Conservation (phyloP, 2,329 filamentous ascomycete genomes). For the Didymella glomerata region DNA sequence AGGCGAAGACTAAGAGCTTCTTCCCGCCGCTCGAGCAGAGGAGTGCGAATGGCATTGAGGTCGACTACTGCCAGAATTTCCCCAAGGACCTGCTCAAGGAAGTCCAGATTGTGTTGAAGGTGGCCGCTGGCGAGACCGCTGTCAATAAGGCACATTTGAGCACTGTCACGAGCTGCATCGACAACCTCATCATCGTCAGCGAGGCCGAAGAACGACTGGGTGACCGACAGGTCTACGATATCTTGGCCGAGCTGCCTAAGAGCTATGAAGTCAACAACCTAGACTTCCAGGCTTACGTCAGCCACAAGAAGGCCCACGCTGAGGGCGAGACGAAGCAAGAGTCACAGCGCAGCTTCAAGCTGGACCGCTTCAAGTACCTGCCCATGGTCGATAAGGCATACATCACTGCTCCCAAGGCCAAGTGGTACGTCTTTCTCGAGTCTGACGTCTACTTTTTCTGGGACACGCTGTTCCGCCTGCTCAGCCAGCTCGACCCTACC, state of each 20-base stretch:
- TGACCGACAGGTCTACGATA: conserved; percentile 59
- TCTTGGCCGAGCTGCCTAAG: conserved; percentile 60
- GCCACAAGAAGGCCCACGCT: conserved; percentile 51
- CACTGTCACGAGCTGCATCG: conserved; percentile 63
- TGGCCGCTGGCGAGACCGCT: conserved; percentile 56
- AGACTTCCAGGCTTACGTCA: conserved; percentile 63
- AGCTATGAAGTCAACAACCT: conserved; percentile 53
- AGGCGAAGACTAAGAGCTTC: conserved; percentile 47
- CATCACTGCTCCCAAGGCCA: conserved; percentile 44
- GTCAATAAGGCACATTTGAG: conserved; percentile 59
- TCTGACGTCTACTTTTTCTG: conserved; percentile 52
- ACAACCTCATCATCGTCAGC: conserved; percentile 65
- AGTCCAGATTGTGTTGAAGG: conserved; percentile 60
- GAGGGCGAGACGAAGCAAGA: conserved; percentile 55
- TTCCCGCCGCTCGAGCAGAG: conserved; percentile 47
- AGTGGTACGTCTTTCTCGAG: conserved; percentile 53
- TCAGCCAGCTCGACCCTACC: conserved; percentile 50
- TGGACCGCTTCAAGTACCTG: conserved; percentile 68
- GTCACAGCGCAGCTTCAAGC: conserved; percentile 61
- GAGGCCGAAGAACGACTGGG: conserved; percentile 65
- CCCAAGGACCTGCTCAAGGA: conserved; percentile 53
- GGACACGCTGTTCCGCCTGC: conserved; percentile 54
- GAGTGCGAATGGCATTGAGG: conserved; percentile 40
- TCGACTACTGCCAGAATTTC: conserved; percentile 53
- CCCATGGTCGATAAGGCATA: conserved; percentile 64